Percentiles rank a stretch among this genome's conserved stretches.
phyloP scores from a whole-genome alignment of 257 asterid genomes.

The Cinchona pubescens region DNA sequence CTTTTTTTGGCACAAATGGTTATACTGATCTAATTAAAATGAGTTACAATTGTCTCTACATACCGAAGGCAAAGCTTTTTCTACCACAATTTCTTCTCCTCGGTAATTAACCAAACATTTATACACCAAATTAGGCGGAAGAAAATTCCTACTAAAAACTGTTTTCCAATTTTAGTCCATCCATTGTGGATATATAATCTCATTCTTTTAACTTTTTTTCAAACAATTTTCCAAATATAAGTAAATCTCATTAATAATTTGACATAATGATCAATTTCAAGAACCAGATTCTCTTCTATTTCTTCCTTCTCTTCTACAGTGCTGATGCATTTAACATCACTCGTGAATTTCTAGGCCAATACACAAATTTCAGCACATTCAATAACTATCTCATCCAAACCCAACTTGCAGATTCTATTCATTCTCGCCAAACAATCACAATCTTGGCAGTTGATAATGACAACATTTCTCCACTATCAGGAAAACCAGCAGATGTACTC shows the following conservation, averaged over 20 bases:
- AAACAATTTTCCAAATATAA: no score
- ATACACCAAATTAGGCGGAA: constrained; percentile 12
- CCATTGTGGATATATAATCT: constrained; percentile 4
- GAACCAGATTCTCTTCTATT: constrained; percentile 31
- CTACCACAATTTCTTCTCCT: constrained; percentile 4
- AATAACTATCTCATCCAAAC: constrained; percentile 54
- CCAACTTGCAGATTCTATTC: constrained; percentile 35
- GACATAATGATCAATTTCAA: constrained; percentile 31
- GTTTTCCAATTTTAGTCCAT: not conserved
- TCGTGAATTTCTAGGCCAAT: constrained; percentile 31
- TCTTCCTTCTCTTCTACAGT: constrained; percentile 28
- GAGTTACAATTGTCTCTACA: constrained; percentile 3
- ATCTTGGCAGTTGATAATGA: constrained; percentile 46
- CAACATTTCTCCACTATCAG: constrained; percentile 34
- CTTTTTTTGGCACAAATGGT: not conserved
- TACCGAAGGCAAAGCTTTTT: not conserved
- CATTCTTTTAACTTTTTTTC: not conserved
- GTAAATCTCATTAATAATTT: not conserved
- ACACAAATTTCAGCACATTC: constrained; percentile 51
- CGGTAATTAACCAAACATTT: constrained; percentile 10
- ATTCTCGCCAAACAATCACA: constrained; percentile 47
- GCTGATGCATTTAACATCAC: constrained; percentile 57
- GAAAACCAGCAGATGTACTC: constrained; percentile 20
- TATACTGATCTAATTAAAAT: no score
- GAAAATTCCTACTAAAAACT: not conserved